A percentile compares a stretch with the other conserved stretches of the same genome.
phyloP scores from a whole-genome alignment of 2,329 filamentous ascomycete genomes.

The Sarocladiaceae sp. region DNA sequence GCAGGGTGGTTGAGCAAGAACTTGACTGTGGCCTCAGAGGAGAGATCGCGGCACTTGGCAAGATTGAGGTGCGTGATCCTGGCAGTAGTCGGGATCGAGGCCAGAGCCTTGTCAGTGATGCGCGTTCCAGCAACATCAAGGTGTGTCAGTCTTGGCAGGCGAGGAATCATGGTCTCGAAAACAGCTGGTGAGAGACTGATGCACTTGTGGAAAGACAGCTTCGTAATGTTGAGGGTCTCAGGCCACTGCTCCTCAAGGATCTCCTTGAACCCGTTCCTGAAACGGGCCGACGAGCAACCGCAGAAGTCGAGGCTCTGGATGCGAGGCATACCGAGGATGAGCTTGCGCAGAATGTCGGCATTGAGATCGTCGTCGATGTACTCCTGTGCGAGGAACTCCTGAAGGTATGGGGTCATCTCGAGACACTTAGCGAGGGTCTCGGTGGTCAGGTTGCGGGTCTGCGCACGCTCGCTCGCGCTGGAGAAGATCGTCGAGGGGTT shows the following conservation, averaged over 20 bases:
- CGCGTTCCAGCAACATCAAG: constrained; percentile 76
- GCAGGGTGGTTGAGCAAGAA: constrained; percentile 71
- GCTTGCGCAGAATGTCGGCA: constrained; percentile 62
- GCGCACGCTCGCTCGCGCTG: constrained; percentile 68
- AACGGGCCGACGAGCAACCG: constrained; percentile 64
- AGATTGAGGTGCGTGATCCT: constrained; percentile 74
- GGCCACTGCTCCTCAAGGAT: constrained; percentile 51
- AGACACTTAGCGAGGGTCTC: constrained; percentile 69
- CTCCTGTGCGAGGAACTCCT: constrained; percentile 77
- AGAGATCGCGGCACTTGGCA: constrained; percentile 68
- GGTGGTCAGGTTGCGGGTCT: constrained; percentile 72
- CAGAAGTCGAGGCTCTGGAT: constrained; percentile 72
- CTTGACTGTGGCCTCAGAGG: constrained; percentile 61
- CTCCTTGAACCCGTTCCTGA: constrained; percentile 61
- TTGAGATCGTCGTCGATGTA: constrained; percentile 74
- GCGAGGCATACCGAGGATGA: constrained; percentile 62
- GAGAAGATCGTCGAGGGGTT: constrained; percentile 74
- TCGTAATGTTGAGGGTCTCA: constrained; percentile 53
- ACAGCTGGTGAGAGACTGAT: constrained; percentile 62
- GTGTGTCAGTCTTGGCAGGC: constrained; percentile 66
- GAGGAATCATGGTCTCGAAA: constrained; percentile 68
- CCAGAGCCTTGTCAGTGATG: constrained; percentile 67
- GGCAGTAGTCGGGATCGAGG: constrained; percentile 67
- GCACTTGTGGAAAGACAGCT: constrained; percentile 76
- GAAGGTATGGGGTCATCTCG: constrained; percentile 66